Evolutionary conservation across 2,329 filamentous ascomycete genomes (phyloP), one percentile per base, ranked within the genome.

Genomic region (Penicillium paneum): DNA sequence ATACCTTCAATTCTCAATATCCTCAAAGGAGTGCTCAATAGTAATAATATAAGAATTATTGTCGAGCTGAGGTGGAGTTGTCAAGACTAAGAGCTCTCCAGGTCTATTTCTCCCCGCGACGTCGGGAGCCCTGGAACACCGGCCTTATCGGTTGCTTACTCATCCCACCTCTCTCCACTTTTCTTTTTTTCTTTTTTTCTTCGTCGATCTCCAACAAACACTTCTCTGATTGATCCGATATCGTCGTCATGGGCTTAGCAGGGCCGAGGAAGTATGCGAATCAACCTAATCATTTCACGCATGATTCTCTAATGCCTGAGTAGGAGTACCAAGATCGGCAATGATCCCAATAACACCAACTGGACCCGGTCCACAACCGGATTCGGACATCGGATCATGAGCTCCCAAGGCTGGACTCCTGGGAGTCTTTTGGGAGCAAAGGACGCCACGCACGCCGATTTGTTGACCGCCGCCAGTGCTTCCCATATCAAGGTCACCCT

Each of bases 301-400:
- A 38, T 19, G 15, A 38, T 32, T 26, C 17, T 48, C 39, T 60
- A 39, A 54, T 48, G 15, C n/a, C 6, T 52, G 41, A 56, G 62
- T 64, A 84, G 82, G 65, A 79, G 77, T 64, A 80, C 80, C 44
- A 96, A 93, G 76, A 86, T 97, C 69, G 88, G 88, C 62, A 82
- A 88, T 71, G 94, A 99, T 75, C 94, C 94, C 8, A 97, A 97
- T 77, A 99, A 97, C 74, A 96, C 90, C 44, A 85, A 84, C 81
- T 99, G 94, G 94, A 86, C 88, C 53, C 86, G 87, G 67, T 88
- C 92, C 70, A 90, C 88, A 61, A 83, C 82, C 53, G 87, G 85
- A 50, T 97, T 94, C 72, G 94, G 94, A 64, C 92, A 96, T 72
- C 90, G 86, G 69, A 93, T 97, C 63, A 85, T 99, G 68, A 84